Base-by-base conservation (phyloP, 257 asterid genomes). In the Scutellaria barbata region DNA sequence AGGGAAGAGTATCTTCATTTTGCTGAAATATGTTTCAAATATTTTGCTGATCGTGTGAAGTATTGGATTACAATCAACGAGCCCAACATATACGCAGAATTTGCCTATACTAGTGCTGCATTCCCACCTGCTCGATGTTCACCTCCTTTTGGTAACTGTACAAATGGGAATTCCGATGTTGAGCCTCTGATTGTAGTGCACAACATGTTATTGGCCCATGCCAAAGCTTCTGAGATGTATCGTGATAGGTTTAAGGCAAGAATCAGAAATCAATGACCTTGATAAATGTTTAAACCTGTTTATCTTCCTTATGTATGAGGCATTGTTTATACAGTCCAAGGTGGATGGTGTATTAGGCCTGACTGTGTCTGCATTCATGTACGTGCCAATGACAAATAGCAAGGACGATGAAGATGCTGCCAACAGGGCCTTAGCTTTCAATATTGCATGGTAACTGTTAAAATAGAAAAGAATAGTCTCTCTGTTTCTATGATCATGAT, bases 61-160 rank as follows among this genome's bases (percentile, higher is more conserved):
- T 78, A 87, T 7, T 92, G 96, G 95, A 41, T 63, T 16, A 87
- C 92, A 3, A 74, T 92, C 57, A 92, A 92, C 6, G 96, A 92
- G 66, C 87, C 89, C 57, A 86, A 84, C 80, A 41, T 92, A 46
- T 68, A 72, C 11, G 62, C 89, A 2, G 85, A 80, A 57, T 70
- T 82, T 77, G 85, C 71, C 0, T 90, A 87, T 10, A 83, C 71
- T 71, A 20, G 92, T 30, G 5, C 86, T 14, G 0, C 0, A 0
- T 89, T 62, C 22, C 92, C 97, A 1, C 95, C 97, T 14, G 84
- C 72, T 66, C 96, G 73, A 22, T 90, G 98, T 57, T 84, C 98
- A 6, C 83, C 77, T 4, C 96, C 96, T 39, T 92, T 88, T 69
- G 96, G 97, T 14, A 57, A 81, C 42, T 90, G 97, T 71, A 66